Evolutionary conservation across 345 rosid genomes (phyloP).

Genomic region (Triadica sebifera): DNA sequence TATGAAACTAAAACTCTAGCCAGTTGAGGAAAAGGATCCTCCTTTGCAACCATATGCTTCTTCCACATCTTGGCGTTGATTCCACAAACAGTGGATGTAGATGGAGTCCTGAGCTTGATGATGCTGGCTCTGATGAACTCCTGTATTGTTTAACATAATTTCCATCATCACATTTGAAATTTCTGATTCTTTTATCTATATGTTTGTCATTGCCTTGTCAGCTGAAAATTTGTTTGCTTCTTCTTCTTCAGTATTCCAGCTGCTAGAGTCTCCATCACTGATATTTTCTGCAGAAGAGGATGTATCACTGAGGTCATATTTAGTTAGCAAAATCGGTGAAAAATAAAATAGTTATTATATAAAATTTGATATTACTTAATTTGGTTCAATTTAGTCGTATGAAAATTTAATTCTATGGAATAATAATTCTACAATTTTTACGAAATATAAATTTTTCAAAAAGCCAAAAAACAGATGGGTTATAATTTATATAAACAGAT

Average conservation of each 20-base stretch:
- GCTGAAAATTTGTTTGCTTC: constrained; percentile 10
- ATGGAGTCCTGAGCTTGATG: constrained; percentile 27
- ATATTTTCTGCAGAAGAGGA: constrained; percentile 51
- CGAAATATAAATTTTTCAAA: too few species aligned
- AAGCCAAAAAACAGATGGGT: too few species aligned
- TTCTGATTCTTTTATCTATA: constrained; percentile 24
- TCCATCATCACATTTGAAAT: constrained; percentile 38
- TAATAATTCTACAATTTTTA: too few species aligned
- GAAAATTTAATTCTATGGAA: too few species aligned
- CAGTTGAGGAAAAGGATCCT: constrained; percentile 36
- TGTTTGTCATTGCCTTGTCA: constrained; percentile 26
- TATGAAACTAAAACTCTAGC: constrained; percentile 3
- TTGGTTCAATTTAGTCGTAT: too few species aligned
- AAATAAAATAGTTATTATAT: too few species aligned
- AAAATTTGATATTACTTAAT: too few species aligned
- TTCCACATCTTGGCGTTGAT: constrained; percentile 27
- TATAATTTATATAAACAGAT: too few species aligned
- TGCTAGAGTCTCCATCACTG: constrained; percentile 6
- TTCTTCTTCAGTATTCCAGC: constrained; percentile 26
- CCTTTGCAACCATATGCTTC: constrained; percentile 34
- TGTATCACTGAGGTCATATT: too few species aligned
- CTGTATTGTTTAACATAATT: neutral
- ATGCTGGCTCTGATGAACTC: constrained; percentile 35
- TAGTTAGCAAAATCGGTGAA: too few species aligned
- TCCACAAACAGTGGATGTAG: constrained; percentile 19